phyloP scores from a whole-genome alignment of 371 early-diverging fungal species.

The Mucor sp. region DNA sequence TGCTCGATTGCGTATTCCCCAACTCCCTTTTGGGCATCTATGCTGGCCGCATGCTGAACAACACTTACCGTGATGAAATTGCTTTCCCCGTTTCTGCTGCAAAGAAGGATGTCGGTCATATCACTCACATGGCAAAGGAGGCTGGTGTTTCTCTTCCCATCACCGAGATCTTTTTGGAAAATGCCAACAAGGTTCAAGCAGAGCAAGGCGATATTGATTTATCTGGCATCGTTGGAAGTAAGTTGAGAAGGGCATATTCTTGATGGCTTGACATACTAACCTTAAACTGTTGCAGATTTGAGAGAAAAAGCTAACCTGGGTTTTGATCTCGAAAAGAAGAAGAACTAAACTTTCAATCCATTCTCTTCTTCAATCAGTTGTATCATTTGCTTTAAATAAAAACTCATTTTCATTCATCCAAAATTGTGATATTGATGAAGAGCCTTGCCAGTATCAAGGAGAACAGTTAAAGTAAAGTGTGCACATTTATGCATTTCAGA shows the following conservation, averaged over 20 bases:
- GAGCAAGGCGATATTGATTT: conserved; percentile 43
- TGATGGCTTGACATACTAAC: not conserved
- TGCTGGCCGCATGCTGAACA: conserved; percentile 36
- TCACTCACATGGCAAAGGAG: conserved; percentile 32
- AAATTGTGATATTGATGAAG: no score
- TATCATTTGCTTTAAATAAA: not conserved
- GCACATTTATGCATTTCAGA: no score
- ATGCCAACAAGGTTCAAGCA: conserved; percentile 22
- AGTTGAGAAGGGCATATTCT: not conserved
- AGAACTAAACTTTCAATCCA: not conserved
- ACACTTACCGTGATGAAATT: conserved; percentile 34
- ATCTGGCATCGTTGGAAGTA: conserved; percentile 40
- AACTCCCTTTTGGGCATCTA: conserved; percentile 31
- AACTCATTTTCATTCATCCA: not conserved
- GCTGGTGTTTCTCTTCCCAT: conserved; percentile 26
- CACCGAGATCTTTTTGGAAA: conserved; percentile 27
- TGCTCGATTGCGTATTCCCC: conserved; percentile 61
- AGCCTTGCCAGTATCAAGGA: no score
- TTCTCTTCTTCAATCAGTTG: not conserved
- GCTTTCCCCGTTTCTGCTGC: conserved; percentile 33
- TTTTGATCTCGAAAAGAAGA: conserved; percentile 15
- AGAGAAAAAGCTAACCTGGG: conserved; percentile 15
- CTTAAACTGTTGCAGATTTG: not conserved
- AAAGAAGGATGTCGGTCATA: conserved; percentile 45
- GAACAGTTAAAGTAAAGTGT: no score